Evolutionary conservation across 306 rosid species (phyloP).

Genomic region (Elaeagnus macrophylla): DNA sequence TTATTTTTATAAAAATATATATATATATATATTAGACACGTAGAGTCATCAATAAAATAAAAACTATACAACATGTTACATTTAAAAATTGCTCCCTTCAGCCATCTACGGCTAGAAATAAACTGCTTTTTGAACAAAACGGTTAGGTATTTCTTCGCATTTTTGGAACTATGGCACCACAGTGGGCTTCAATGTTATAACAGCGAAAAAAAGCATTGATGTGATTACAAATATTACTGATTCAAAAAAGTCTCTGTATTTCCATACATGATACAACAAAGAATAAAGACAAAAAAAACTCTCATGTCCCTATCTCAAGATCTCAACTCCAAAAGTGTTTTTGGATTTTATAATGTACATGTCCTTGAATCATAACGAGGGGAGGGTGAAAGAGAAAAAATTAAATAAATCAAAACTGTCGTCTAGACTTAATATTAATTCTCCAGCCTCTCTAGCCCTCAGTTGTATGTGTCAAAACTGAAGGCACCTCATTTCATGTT

Average conservation of each 20-base stretch:
- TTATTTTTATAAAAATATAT: too few species aligned
- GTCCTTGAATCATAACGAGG: neutral
- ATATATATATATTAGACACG: too few species aligned
- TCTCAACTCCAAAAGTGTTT: conserved; percentile 30
- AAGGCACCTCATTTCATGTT: neutral
- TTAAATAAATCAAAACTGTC: too few species aligned
- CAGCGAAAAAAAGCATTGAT: neutral
- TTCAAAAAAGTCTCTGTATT: conserved; percentile 35
- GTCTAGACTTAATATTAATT: neutral
- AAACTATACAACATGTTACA: too few species aligned
- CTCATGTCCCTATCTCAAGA: conserved; percentile 27
- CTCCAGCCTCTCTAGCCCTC: neutral
- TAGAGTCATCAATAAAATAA: too few species aligned
- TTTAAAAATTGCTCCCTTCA: too few species aligned
- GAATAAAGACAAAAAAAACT: conserved; percentile 25
- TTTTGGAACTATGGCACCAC: too few species aligned
- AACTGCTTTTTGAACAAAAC: too few species aligned
- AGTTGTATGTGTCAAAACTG: neutral
- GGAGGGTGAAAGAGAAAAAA: too few species aligned
- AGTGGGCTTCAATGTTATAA: too few species aligned
- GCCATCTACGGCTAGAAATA: too few species aligned
- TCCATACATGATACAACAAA: conserved; percentile 25
- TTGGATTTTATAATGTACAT: conserved; percentile 1
- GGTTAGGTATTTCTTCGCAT: too few species aligned
- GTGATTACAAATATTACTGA: neutral